Conservation (phyloP, 2,329 filamentous ascomycete species). For the Xylaria sp. region DNA sequence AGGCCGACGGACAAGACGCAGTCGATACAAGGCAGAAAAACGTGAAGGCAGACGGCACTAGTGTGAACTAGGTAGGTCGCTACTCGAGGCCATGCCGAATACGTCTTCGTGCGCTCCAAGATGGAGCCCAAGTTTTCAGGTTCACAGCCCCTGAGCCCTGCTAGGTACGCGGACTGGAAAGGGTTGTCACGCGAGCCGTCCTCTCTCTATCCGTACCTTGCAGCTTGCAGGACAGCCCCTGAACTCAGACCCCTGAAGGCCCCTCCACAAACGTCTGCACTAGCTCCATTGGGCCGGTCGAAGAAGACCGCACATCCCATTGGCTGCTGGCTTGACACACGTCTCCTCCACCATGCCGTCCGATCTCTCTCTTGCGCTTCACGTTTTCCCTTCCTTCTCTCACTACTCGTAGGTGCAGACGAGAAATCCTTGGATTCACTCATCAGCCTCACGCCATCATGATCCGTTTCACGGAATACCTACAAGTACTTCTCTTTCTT, state of each 20-base stretch:
- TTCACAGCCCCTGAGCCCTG: not conserved
- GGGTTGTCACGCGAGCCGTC: constrained; percentile 22
- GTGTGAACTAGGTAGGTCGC: not conserved
- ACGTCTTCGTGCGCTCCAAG: not conserved
- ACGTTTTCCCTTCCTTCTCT: not conserved
- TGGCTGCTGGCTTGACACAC: constrained; percentile 9
- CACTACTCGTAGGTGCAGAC: not conserved
- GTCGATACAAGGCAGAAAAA: not conserved
- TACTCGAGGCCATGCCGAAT: not conserved
- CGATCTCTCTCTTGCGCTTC: not conserved
- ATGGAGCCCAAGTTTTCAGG: not conserved
- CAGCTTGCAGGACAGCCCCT: constrained; percentile 21
- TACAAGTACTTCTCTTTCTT: not conserved
- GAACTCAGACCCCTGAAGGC: constrained; percentile 15
- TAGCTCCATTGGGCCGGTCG: constrained; percentile 22
- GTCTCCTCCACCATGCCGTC: not conserved
- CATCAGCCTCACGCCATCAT: not conserved
- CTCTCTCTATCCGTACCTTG: constrained; percentile 24
- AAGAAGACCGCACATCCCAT: constrained; percentile 13
- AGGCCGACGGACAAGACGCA: not conserved
- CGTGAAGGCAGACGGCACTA: not conserved
- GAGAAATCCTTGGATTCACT: not conserved
- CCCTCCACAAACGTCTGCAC: constrained; percentile 24
- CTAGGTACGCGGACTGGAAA: not conserved
- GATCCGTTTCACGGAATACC: not conserved